phyloP scores from a whole-genome alignment of 179 eudicot species.

The Vitellaria paradoxa region DNA sequence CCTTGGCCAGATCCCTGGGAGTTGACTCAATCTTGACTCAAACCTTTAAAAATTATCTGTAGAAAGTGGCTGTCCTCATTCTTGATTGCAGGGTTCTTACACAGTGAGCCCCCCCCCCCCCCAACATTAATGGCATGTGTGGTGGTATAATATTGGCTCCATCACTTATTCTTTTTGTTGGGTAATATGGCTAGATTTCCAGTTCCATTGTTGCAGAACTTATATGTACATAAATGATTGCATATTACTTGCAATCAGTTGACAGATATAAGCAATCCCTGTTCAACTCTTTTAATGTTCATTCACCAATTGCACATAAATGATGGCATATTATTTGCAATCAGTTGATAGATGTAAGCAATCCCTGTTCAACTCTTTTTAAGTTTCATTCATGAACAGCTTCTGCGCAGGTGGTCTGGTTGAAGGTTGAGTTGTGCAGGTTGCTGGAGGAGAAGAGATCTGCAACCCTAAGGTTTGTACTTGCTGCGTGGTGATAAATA shows the following conservation, averaged over 20 bases:
- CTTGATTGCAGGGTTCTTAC: no score
- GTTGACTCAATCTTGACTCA: no score
- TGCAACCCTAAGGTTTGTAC: conserved; percentile 70
- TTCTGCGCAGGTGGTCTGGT: conserved; percentile 67
- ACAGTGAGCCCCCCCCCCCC: no score
- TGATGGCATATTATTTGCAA: background rate
- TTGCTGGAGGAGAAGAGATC: conserved; percentile 83
- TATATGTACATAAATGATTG: background rate
- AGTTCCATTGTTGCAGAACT: background rate
- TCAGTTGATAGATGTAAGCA: background rate
- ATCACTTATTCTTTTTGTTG: no score
- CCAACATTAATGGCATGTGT: no score
- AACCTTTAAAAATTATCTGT: no score
- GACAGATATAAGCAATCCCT: background rate
- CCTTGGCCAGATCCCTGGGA: no score
- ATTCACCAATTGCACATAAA: no score
- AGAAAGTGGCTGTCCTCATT: no score
- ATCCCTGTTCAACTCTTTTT: background rate
- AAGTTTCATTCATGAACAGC: conserved; percentile 15
- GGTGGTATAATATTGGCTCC: no score
- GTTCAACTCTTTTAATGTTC: background rate
- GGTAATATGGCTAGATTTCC: background rate
- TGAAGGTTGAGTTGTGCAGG: conserved; percentile 72
- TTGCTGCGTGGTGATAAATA: background rate
- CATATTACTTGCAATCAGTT: background rate